A percentile compares a stretch with the other conserved stretches of the same genome.
Evolutionary conservation across 2,329 filamentous ascomycete genomes (phyloP).

Genomic region (Fusarium pseudonygamai): DNA sequence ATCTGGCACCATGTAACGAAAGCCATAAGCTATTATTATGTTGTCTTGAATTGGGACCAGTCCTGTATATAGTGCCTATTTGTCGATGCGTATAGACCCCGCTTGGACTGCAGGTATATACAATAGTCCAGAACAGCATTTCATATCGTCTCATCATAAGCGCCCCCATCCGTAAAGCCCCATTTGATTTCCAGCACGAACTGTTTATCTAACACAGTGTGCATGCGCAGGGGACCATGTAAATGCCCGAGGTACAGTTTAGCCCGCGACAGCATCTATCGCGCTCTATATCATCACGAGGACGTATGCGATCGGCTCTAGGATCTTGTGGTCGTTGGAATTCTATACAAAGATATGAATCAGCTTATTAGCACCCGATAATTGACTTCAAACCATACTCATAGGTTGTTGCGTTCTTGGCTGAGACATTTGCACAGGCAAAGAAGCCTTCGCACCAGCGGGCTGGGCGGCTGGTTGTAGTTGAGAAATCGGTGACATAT

Average conservation of each 20-base stretch:
- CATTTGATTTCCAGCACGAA: neutral
- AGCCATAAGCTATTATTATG: neutral
- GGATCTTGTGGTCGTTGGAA: neutral
- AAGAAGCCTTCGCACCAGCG: neutral
- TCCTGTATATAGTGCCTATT: too few relatives aligned
- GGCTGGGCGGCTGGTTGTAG: neutral
- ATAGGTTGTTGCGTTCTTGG: neutral
- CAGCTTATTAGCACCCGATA: rapidly evolving
- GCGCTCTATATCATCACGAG: neutral
- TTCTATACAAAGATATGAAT: rapidly evolving
- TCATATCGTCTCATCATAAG: neutral
- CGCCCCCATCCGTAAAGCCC: rapidly evolving
- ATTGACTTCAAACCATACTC: neutral
- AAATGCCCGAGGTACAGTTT: neutral
- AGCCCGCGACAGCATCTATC: neutral
- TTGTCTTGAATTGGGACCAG: neutral
- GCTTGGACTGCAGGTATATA: neutral
- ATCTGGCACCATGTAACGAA: neutral
- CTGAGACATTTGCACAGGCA: neutral
- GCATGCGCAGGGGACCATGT: neutral
- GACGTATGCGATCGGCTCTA: neutral
- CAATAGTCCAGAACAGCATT: neutral
- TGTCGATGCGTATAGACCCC: too few relatives aligned
- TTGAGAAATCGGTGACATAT: neutral
- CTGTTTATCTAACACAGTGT: neutral